Evolutionary conservation across 352 stramenopile genomes (phyloP), one percentile per base, ranked within the genome.

Genomic region (Phytophthora megakarya): DNA sequence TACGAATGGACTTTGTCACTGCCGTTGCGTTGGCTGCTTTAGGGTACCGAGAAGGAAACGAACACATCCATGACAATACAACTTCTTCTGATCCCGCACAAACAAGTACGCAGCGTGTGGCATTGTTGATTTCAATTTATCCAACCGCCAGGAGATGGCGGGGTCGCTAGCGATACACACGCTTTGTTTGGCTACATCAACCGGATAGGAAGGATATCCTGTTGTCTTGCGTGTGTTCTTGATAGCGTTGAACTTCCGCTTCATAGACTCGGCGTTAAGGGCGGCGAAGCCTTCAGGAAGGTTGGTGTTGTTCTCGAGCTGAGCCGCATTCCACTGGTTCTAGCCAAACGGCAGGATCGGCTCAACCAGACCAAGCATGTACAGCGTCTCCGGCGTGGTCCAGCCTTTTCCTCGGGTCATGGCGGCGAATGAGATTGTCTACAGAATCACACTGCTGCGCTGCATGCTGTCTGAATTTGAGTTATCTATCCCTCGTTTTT

Each of bases 291-390:
- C 19, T 12, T 45, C 11, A 19, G 52, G 30, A 4, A 51, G 19
- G 9, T n/a, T 22, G 15, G 19, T 45, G 19, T 50, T 60, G 19
- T 50, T 44, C 39, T 60, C 15, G 1, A 60, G 39, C 38, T 50
- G 51, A 10, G 43, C 26, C 2, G 28, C 39, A 39, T 60, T 50
- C 51, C 51, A 60, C 39, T 60, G 51, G 26, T 60, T 60, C 13
- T 25, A 21, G 4, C 39, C 51, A 28, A 60, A 51, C n/a, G 51
- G 39, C 19, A 44, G 51, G 26, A 60, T 42, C 28, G 49, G 26
- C 25, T 60, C 51, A 15, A 32, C 51, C 28, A 60, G 12, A 2
- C 15, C 52, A 35, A 61, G 40, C 52, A 45, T 61, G 40, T 51
- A 61, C 28, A 61, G 28, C 10, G 38, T 60, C 26, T 60, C 39